Base-by-base conservation (phyloP, 768 basidiomycete species). In the Podaxis sp. region DNA sequence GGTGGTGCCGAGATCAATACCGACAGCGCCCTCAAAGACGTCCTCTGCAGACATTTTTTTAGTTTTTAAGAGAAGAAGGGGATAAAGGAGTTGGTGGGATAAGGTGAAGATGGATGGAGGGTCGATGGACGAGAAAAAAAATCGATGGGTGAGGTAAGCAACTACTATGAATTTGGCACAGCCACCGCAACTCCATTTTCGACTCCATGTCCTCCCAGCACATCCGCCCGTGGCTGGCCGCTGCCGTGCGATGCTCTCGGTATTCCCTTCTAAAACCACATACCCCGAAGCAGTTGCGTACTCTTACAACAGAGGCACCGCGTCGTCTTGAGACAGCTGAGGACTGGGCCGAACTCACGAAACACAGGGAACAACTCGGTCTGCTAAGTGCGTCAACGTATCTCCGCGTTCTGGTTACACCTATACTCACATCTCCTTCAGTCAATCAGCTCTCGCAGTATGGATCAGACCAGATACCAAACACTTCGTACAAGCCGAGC, bases 1-100 rank as follows among this genome's bases (percentile, higher is more conserved):
- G 69, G 96, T 98, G 66, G 96, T 97, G 70, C 96, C 95, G 70
- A 93, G 88, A 84, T 95, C 95, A 76, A 96, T 96, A 77, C 96
- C 96, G 80, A 98, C 83, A 75, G 96, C 96, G 75, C 96, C 96
- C 73, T 96, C 94, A 79, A 91, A 98, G 73, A 89, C 76, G 81
- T 96, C 94, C 76, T 94, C 93, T 87, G 75, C 74, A 51, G 61
- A 59, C 73, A 74, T 91, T 90, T 82, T 82, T 80, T 88, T 79
- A 79, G 75, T 70, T 67, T 71, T 66, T 69, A 66, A 66, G 65
- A 62, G 67, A 62, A 69, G 67, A 66, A 70, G 66, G 66, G 69
- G 68, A 63, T 67, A 72, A 68, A 72, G 65, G 69, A 71, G 71
- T 70, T 69, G 64, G 69, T 74, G 67, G 70, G 72, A 73, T 71